Conservation (phyloP, 2,329 filamentous ascomycete genomes). For the Fusarium sp. region DNA sequence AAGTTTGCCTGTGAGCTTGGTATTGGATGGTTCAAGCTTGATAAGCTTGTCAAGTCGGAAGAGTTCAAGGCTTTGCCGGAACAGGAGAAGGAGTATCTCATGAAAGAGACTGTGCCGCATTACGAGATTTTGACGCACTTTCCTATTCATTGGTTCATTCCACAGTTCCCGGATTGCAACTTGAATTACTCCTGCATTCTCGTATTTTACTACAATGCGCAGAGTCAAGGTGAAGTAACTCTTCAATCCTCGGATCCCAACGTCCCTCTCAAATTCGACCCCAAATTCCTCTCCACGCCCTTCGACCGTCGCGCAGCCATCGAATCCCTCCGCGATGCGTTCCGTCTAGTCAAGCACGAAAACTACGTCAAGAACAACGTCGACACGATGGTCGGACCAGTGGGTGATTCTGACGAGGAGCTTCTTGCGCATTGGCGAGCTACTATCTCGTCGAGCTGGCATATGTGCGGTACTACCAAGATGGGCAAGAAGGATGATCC, state of each 20-base stretch:
- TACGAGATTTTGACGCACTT: conserved; percentile 66
- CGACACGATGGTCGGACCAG: conserved; percentile 55
- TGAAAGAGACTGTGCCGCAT: conserved; percentile 64
- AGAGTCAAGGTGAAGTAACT: conserved; percentile 62
- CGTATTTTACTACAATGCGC: conserved; percentile 65
- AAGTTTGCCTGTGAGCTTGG: conserved; percentile 54
- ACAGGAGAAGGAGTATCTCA: conserved; percentile 57
- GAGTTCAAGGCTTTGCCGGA: conserved; percentile 64
- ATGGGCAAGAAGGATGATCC: conserved; percentile 63
- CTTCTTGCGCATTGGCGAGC: conserved; percentile 59
- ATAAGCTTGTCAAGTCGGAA: conserved; percentile 52
- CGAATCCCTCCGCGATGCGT: conserved; percentile 59
- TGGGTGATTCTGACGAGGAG: conserved; percentile 64
- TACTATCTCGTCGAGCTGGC: conserved; percentile 61
- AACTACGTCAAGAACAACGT: conserved; percentile 59
- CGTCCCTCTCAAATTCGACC: conserved; percentile 64
- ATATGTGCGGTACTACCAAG: conserved; percentile 66
- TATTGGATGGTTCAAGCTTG: conserved; percentile 60
- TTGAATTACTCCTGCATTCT: conserved; percentile 58
- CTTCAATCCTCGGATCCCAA: conserved; percentile 64
- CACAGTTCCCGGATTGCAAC: conserved; percentile 50
- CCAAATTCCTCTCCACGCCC: conserved; percentile 63
- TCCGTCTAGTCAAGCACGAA: conserved; percentile 55
- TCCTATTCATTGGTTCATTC: conserved; percentile 57
- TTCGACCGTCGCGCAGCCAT: conserved; percentile 66